phyloP scores from a whole-genome alignment of 2,329 filamentous ascomycete genomes.

The Alternaria arbusti region DNA sequence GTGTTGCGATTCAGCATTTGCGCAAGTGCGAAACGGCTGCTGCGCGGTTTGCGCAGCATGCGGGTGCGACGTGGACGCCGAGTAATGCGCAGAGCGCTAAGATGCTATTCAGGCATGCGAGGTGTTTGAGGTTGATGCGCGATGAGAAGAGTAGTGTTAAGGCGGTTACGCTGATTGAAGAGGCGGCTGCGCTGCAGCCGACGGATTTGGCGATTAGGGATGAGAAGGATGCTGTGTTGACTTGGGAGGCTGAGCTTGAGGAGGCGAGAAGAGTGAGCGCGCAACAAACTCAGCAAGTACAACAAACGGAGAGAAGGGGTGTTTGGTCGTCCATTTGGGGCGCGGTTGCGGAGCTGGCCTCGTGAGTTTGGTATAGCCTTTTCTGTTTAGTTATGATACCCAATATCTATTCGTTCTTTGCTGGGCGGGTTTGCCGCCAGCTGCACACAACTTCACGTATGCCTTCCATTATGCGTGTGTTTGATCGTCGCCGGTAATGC shows the following conservation, averaged over 20 bases:
- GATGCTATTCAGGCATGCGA: constrained; percentile 33
- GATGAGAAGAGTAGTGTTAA: constrained; percentile 12
- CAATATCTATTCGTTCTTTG: background rate
- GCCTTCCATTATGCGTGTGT: background rate
- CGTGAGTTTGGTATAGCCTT: background rate
- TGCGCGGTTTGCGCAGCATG: constrained; percentile 33
- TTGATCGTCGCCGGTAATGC: background rate
- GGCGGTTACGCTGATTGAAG: constrained; percentile 24
- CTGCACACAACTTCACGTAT: background rate
- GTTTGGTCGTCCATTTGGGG: background rate
- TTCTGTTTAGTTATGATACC: background rate
- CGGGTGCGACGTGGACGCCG: constrained; percentile 30
- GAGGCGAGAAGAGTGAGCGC: constrained; percentile 6
- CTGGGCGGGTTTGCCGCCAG: background rate
- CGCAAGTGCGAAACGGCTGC: constrained; percentile 29
- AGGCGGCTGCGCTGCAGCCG: constrained; percentile 24
- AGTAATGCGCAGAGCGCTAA: constrained; percentile 31
- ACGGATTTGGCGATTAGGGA: constrained; percentile 25
- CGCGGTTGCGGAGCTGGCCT: constrained; percentile 6
- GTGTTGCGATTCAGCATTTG: constrained; percentile 18
- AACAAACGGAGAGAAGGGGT: background rate
- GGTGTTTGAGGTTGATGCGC: constrained; percentile 26
- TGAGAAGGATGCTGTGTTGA: constrained; percentile 23
- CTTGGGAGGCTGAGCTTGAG: constrained; percentile 27
- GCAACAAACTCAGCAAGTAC: background rate